Conservation (phyloP, 1,139 yeast species). For the Candida pseudoviswanathii region DNA sequence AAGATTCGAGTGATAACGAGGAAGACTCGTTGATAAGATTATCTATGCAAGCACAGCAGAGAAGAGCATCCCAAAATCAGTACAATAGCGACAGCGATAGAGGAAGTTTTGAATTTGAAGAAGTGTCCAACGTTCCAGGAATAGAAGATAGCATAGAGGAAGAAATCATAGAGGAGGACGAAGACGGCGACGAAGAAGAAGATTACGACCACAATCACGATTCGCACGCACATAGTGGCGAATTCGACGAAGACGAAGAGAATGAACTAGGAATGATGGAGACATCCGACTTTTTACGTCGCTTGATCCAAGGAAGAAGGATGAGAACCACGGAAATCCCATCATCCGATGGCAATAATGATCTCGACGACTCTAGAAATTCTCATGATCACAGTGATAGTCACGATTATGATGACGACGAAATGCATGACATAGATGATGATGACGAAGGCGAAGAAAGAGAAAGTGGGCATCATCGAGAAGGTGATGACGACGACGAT, state of each 20-base stretch:
- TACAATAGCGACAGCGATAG: conserved; percentile 7
- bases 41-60: conserved; percentile 22
- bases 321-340: conserved; percentile 16
- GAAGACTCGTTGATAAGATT: conserved; percentile 25
- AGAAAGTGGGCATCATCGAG: background rate
- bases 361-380: background rate
- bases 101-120: conserved; percentile 7
- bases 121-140: conserved; percentile 6
- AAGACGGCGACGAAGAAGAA: conserved; percentile 14
- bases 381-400: conserved; percentile 4
- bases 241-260: conserved; percentile 22
- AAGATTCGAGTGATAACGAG: conserved; percentile 10
- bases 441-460: conserved; percentile 19
- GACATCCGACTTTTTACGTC: conserved; percentile 28
- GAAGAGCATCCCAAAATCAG: conserved; percentile 14
- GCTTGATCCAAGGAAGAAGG: conserved; percentile 22
- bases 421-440: conserved; percentile 21
- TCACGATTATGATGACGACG: conserved; percentile 15
- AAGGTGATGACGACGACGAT: conserved; percentile 18
- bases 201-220: conserved; percentile 24
- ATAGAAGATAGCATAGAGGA: conserved; percentile 9
- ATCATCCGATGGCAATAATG: background rate
- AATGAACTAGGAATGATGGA: conserved; percentile 26
- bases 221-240: conserved; percentile 17
- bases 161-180: conserved; percentile 12